Evolutionary conservation across 2,329 filamentous ascomycete genomes (phyloP), one percentile per base, ranked within the genome.

Genomic region (Hyphodiscus sp.): DNA sequence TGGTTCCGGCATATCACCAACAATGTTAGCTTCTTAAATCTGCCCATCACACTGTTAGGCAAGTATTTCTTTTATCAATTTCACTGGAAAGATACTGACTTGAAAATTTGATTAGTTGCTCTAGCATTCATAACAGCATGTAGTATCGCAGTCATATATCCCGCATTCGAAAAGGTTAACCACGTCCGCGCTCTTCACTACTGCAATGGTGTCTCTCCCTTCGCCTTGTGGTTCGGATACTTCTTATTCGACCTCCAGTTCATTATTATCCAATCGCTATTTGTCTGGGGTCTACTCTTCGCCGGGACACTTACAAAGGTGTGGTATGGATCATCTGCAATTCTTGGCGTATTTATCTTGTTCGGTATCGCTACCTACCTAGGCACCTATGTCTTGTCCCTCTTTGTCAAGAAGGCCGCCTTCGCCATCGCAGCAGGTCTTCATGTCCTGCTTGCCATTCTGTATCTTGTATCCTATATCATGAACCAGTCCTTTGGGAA

Each of bases 401-500:
- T 64, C 4, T 65, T 58, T 43, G 29, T 57, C 45, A 62, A 56
- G 47, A 65, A 65, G 47, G 61, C 63, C 29, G 58, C 60, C 7
- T 65, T 61, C 47, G 62, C 59, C 2, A 60, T 64, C 23, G 62
- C 60, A 15, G 60, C 63, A 33, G 63, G 62, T 5, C 26, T 63
- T 26, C 63, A 65, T 44, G 47, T 58, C 10, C 47, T 65, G 13
- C 47, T 76, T 61, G 76, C 77, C 57, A 64, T 78, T 16, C 59
- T 77, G 9, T 78, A 78, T 57, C 69, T 78, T 47, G 71, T 77
- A 49, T 71, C 68, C 16, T 77, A 76, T 61, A 69, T 78, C 67
- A 69, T 67, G 15, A 76, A 79, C n/a, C 68, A 83, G 52, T 83
- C 80, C 0, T 84, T 82, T 61, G 71, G 76, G 1, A 75, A 78